A percentile compares a stretch with the other conserved stretches of the same genome.
phyloP scores from a whole-genome alignment of 768 basidiomycete genomes.

The Mycena pura region DNA sequence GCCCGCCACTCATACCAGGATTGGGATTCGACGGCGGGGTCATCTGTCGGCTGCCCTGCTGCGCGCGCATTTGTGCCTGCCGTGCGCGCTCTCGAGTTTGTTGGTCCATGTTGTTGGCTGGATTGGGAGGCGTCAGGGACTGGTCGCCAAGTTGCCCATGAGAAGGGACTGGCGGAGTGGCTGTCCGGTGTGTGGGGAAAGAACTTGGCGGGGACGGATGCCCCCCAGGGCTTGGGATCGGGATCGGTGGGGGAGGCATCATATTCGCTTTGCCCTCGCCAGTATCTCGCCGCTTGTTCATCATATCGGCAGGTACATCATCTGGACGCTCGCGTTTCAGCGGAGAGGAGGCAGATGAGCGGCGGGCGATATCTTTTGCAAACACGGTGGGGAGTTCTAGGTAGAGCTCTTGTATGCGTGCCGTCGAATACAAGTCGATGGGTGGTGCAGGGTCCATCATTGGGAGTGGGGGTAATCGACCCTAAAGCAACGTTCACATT shows the following conservation, averaged over 20 bases:
- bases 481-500: constrained; percentile 38
- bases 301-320: constrained; percentile 43
- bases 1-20: not conserved
- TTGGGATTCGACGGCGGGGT: constrained; percentile 43
- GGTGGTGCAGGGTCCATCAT: constrained; percentile 60
- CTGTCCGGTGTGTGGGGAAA: constrained; percentile 36
- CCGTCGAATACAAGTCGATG: constrained; percentile 58
- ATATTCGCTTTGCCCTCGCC: constrained; percentile 62
- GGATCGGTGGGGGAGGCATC: constrained; percentile 50
- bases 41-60: constrained; percentile 46
- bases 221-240: constrained; percentile 37
- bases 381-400: constrained; percentile 65
- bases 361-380: constrained; percentile 63
- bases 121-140: constrained; percentile 9
- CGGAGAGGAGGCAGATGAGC: constrained; percentile 31
- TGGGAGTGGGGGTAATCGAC: constrained; percentile 49
- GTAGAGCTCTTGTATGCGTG: constrained; percentile 73
- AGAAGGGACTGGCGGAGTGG: not conserved
- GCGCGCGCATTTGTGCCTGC: constrained; percentile 44
- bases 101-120: constrained; percentile 8
- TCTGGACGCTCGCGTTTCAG: constrained; percentile 71
- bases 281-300: constrained; percentile 71
- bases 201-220: constrained; percentile 19
- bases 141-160: not conserved
- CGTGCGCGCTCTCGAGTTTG: constrained; percentile 40